phyloP scores from a whole-genome alignment of 164 flowering plant genomes.

The Umbilicus rupestris region DNA sequence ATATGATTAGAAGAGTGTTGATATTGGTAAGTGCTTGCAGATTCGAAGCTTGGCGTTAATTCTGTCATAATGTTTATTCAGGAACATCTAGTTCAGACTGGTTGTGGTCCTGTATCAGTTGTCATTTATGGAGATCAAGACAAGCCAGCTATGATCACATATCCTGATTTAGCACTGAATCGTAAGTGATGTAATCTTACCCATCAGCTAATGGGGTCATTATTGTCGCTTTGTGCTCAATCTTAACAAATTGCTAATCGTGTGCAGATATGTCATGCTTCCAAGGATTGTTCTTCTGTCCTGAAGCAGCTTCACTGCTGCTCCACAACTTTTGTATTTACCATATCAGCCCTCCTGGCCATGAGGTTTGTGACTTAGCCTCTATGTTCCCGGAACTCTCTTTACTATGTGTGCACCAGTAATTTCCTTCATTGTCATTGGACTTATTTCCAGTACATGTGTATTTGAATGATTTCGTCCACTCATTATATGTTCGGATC shows the following conservation, averaged over 20 bases:
- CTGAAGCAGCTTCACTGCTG: conserved; percentile 77
- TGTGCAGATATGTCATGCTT: conserved; percentile 79
- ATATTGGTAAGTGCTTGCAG: not conserved
- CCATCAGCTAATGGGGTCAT: not conserved
- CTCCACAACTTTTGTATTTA: conserved; percentile 85
- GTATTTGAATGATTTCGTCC: conserved; percentile 19
- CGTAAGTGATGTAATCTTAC: conserved; percentile 32
- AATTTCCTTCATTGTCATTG: not conserved
- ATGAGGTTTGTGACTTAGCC: conserved; percentile 51
- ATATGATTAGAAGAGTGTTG: not conserved
- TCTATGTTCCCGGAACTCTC: conserved; percentile 3
- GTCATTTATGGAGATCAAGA: conserved; percentile 75
- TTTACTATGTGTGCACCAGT: not conserved
- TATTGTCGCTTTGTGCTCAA: not conserved
- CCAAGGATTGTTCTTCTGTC: conserved; percentile 78
- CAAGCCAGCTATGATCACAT: conserved; percentile 82
- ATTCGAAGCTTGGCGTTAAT: not conserved
- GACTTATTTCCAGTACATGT: not conserved
- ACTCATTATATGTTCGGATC: conserved; percentile 17
- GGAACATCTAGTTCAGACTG: conserved; percentile 65
- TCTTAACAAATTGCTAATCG: not conserved
- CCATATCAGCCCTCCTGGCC: conserved; percentile 86
- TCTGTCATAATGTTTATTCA: conserved; percentile 19
- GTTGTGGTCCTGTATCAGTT: conserved; percentile 71
- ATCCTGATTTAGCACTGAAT: conserved; percentile 89